Percentiles rank a stretch among this genome's conserved stretches.
These are phyloP conservation scores for Phytopythium ostracodes DNA, from an alignment of 352 stramenopile species.

Conservation along the genomic window DNA sequence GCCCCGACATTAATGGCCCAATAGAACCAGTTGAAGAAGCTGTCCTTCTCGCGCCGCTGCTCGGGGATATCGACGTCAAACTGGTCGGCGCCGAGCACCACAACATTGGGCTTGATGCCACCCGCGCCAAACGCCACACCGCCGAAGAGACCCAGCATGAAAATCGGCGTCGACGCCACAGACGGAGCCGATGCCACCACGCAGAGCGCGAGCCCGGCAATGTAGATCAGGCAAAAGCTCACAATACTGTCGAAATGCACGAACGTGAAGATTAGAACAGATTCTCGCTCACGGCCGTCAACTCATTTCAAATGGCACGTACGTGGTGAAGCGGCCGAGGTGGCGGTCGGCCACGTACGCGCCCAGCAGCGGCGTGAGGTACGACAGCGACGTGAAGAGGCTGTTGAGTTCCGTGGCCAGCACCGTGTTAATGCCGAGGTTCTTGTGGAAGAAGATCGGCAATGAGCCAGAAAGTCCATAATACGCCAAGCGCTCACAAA, in stretches of 20 bases:
- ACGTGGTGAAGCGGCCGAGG: constrained; percentile 76
- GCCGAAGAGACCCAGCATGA: constrained; percentile 83
- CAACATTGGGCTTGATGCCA: constrained; percentile 76
- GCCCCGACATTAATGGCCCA: constrained; percentile 91
- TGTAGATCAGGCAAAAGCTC: constrained; percentile 71
- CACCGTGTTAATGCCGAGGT: constrained; percentile 72
- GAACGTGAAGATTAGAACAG: background rate
- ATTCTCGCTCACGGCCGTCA: background rate
- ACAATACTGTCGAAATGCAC: constrained; percentile 36
- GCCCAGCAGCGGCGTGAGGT: constrained; percentile 78
- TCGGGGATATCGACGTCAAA: constrained; percentile 70
- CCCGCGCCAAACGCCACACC: constrained; percentile 64
- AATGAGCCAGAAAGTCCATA: constrained; percentile 81
- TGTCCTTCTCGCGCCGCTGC: constrained; percentile 77
- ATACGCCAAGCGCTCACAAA: constrained; percentile 82
- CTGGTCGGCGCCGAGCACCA: constrained; percentile 75
- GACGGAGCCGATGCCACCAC: constrained; percentile 53
- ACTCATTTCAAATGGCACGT: constrained; percentile 9
- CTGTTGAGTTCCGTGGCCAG: constrained; percentile 85
- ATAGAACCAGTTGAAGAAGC: constrained; percentile 95
- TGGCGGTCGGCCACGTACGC: constrained; percentile 79
- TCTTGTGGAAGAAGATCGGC: constrained; percentile 87
- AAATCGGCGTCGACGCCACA: constrained; percentile 60
- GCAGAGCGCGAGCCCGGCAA: constrained; percentile 62
- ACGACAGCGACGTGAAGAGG: constrained; percentile 81